Conservation (phyloP, 805 yeast genomes). For the Sungouiozyma intestinalis region DNA sequence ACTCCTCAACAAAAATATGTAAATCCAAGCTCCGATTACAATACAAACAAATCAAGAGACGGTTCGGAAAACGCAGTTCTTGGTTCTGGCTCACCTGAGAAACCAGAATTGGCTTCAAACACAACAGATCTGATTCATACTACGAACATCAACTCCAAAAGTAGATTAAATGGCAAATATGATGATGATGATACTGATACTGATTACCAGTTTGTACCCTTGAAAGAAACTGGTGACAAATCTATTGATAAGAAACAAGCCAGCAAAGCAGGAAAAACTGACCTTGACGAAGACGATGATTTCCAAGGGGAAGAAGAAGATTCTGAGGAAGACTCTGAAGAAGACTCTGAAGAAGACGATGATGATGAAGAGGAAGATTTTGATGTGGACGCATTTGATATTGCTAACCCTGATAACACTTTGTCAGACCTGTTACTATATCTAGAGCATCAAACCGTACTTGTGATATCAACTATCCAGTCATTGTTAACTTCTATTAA, state of each 20-base stretch:
- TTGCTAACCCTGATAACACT: conserved; percentile 81
- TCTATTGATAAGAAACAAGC: background rate
- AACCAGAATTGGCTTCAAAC: no score
- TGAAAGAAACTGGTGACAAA: background rate
- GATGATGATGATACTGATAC: background rate
- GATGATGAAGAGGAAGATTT: conserved; percentile 33
- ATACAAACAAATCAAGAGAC: no score
- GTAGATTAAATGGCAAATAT: background rate
- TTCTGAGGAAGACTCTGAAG: conserved; percentile 4
- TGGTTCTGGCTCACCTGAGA: no score
- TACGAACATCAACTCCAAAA: no score
- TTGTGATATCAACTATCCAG: conserved; percentile 84
- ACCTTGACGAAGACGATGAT: conserved; percentile 3
- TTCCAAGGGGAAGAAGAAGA: background rate
- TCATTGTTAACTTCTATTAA: conserved; percentile 66
- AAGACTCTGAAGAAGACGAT: conserved; percentile 5
- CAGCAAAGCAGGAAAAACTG: background rate
- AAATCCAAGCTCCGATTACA: no score
- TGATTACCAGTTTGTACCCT: background rate
- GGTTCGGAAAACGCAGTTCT: no score
- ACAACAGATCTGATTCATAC: background rate
- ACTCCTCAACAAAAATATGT: no score
- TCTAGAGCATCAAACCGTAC: conserved; percentile 87
- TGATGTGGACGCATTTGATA: conserved; percentile 66
- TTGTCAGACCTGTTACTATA: conserved; percentile 73